Evolutionary conservation across 1,284 basidiomycete genomes (phyloP), one percentile per base, ranked within the genome.

Genomic region (Anthracocystis walkeri): DNA sequence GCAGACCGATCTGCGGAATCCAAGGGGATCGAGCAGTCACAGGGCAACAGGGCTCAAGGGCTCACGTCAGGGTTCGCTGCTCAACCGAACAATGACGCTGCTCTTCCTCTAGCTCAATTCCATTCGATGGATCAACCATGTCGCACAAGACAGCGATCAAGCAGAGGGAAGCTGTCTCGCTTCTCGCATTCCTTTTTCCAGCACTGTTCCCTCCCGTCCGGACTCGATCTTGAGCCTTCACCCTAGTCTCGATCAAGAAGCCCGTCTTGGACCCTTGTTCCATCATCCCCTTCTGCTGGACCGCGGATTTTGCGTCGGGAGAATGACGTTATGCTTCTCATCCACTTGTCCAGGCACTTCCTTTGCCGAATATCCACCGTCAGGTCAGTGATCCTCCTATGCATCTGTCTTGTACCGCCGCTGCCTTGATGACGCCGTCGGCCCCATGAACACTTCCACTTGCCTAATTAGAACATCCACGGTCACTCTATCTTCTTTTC

Each of bases 51-150:
- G 65, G 54, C 58, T 33, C 45, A n/a, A 62, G 65, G 66, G 66
- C 66, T 68, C 60, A 68, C 60, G 66, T 68, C 66, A 68, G 66
- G 65, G 65, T 68, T 62, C 59, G 49, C 44, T 21, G 18, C 25
- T 46, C 46, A 20, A 27, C 25, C 21, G n/a, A 20, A 42, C 54
- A 23, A 67, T 61, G 65, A 67, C 53, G 64, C 51, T 53, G 55
- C 27, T 44, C 29, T 29, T 29, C 29, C 8, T 29, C 29, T 38
- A n/a, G 48, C 16, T 11, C 16, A 23, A 25, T 7, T 35, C 38
- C 25, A 7, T 41, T 38, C 38, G 21, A 14, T 55, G 41, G 23
- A 52, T 21, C 35, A 25, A 44, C 27, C n/a, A 46, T 33, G 54
- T 45, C 25, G 53, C 33, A 33, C 53, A 44, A 38, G 12, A 31